Evolutionary conservation across 2,329 filamentous ascomycete genomes (phyloP).

Genomic region (Sporothrix curviconia): DNA sequence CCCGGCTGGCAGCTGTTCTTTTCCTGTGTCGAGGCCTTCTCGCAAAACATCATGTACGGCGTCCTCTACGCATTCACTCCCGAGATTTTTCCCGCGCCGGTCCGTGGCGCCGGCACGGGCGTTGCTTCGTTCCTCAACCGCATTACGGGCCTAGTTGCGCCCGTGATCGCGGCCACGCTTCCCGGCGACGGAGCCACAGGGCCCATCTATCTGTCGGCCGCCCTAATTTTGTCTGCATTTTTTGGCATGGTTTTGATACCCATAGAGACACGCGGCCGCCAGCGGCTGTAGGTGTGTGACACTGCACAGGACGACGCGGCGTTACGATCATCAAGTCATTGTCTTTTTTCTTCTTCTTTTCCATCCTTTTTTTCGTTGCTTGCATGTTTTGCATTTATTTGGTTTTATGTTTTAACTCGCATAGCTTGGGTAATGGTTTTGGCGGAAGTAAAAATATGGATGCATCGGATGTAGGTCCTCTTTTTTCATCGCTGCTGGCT

Average conservation of each 20-base stretch:
- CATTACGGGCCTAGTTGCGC: slow-evolving; percentile 59
- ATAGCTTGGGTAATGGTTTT: too few species aligned
- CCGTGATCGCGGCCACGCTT: slow-evolving; percentile 57
- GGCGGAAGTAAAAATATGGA: too few species aligned
- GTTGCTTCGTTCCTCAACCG: slow-evolving; percentile 67
- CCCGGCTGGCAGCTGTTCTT: slow-evolving; percentile 56
- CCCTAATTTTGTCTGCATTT: slow-evolving; percentile 52
- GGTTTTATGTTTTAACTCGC: too few species aligned
- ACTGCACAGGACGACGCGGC: too few species aligned
- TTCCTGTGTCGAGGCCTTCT: slow-evolving; percentile 62
- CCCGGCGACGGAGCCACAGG: slow-evolving; percentile 51
- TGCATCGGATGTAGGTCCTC: too few species aligned
- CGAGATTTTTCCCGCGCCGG: slow-evolving; percentile 67
- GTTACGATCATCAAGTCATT: too few species aligned
- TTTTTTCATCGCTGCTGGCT: too few species aligned
- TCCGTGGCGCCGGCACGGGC: slow-evolving; percentile 64
- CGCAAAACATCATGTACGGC: slow-evolving; percentile 72
- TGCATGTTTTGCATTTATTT: background rate
- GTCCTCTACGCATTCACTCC: slow-evolving; percentile 72
- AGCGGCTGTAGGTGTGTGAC: slow-evolving; percentile 43
- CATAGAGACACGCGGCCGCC: slow-evolving; percentile 56
- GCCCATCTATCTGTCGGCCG: slow-evolving; percentile 52
- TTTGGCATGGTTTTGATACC: slow-evolving; percentile 54
- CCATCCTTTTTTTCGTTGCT: background rate
- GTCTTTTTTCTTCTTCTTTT: background rate